Evolutionary conservation across 257 asterid species (phyloP), one percentile per base, ranked within the genome.

Genomic region (Marsdenia floribunda): DNA sequence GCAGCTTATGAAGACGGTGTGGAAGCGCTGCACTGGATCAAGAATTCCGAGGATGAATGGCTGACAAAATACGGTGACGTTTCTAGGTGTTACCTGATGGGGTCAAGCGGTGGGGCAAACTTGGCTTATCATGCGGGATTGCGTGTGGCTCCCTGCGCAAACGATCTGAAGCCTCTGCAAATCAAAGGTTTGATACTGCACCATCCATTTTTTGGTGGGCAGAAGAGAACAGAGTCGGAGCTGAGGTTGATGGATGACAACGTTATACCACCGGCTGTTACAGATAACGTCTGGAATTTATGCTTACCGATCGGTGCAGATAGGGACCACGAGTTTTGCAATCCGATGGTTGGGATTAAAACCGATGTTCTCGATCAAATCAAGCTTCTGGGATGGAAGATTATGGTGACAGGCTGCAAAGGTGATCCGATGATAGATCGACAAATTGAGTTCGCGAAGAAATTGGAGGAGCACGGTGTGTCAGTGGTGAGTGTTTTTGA

Each of bases 1-100:
- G 83, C 82, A n/a, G 86, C 86, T 2, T 82, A 71, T 4, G 76
- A 79, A 0, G 86, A 82, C 16, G 74, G 70, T 26, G 35, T 76
- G 42, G 79, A 69, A 55, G 80, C 79, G 19, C 65, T 82, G 65
- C 29, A 69, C 5, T 79, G 80, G 83, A 74, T 71, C 33, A 71
- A 49, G 29, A 52, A 71, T 6, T 71, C 75, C 22, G 3, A 33
- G 6, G 64, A 71, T 18, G 75, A 71, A 3, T 71, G 75, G 75
- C 12, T 71, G 49, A 50, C 8, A 2, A 71, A 71, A 29, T 52
- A 71, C 5, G 61, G 63, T 0, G 75, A 71, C 3, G 6, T 52
- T 16, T 71, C 75, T 5, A 52, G 21, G 1, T 71, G 64, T 53
- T 71, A 52, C 64, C 47, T 71, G 0, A 53, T 71, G 75, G 75